Conservation (phyloP, 2,329 filamentous ascomycete genomes). For the Davidsoniella neocaledoniae region DNA sequence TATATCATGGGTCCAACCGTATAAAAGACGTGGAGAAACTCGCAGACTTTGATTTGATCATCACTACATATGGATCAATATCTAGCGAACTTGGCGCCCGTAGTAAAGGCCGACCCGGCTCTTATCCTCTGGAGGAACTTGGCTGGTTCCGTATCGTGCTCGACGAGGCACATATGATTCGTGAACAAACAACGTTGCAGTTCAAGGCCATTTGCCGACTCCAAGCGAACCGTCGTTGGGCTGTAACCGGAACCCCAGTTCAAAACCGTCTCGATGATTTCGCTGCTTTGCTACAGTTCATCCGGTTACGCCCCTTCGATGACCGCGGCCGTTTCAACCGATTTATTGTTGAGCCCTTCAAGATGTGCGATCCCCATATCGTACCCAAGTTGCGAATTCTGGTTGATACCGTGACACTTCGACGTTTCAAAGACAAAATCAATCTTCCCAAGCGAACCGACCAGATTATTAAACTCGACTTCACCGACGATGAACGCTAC, state of each 20-base stretch:
- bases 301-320: conserved; percentile 73
- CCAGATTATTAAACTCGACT: conserved; percentile 54
- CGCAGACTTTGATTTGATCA: conserved; percentile 61
- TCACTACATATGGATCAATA: conserved; percentile 85
- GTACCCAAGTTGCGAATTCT: conserved; percentile 73
- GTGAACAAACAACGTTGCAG: conserved; percentile 64
- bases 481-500: conserved; percentile 54
- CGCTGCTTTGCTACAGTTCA: conserved; percentile 69
- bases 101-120: conserved; percentile 39
- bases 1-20: conserved; percentile 73
- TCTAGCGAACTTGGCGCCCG: conserved; percentile 59
- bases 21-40: conserved; percentile 52
- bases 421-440: conserved; percentile 82
- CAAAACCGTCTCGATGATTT: conserved; percentile 89
- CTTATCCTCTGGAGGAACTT: conserved; percentile 54
- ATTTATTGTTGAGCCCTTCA: conserved; percentile 73
- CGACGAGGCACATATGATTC: conserved; percentile 89
- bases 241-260: conserved; percentile 90
- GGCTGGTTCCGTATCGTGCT: conserved; percentile 90
- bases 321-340: conserved; percentile 58
- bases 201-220: conserved; percentile 73
- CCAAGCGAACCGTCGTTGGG: conserved; percentile 73
- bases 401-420: conserved; percentile 85
- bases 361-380: conserved; percentile 67
- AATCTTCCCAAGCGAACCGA: conserved; percentile 62